Conservation (phyloP, 2,329 filamentous ascomycete genomes). For the Phialophora macrospora region DNA sequence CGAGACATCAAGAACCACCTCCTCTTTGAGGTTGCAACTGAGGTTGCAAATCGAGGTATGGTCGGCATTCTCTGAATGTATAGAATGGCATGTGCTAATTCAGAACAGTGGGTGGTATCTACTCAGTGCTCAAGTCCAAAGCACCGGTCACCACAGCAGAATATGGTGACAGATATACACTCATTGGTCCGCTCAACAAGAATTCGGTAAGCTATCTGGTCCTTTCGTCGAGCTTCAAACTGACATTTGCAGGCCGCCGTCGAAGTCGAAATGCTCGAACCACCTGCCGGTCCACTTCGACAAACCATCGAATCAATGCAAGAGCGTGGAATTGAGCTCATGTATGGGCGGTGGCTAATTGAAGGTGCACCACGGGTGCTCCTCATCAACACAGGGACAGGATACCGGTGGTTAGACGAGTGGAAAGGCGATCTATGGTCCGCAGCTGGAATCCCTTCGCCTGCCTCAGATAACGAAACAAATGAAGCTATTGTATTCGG, state of each 20-base stretch:
- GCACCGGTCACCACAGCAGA: conserved; percentile 96
- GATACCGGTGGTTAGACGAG: conserved; percentile 87
- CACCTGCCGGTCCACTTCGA: conserved; percentile 76
- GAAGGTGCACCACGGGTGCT: conserved; percentile 93
- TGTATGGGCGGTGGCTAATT: conserved; percentile 97
- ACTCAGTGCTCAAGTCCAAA: conserved; percentile 99
- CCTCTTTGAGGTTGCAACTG: conserved; percentile 95
- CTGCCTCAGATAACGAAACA: conserved; percentile 88
- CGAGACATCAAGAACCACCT: conserved; percentile 91
- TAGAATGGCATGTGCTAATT: conserved; percentile 28
- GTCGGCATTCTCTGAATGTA: conserved; percentile 32
- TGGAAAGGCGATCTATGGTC: conserved; percentile 98
- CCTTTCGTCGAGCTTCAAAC: conserved; percentile 17
- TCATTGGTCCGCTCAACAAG: conserved; percentile 92
- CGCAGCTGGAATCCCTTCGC: conserved; percentile 88
- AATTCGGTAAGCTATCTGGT: conserved; percentile 67
- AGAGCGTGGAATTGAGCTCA: conserved; percentile 82
- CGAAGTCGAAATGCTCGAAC: conserved; percentile 91
- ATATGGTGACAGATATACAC: conserved; percentile 95
- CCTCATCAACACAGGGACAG: conserved; percentile 92
- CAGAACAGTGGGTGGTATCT: conserved; percentile 86
- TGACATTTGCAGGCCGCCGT: conserved; percentile 74
- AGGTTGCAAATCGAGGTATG: conserved; percentile 92
- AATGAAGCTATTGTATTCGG: conserved; percentile 98
- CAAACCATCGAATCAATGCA: conserved; percentile 91